Evolutionary conservation across 1,284 basidiomycete genomes (phyloP).

Genomic region (Moesziomyces globuligerus): DNA sequence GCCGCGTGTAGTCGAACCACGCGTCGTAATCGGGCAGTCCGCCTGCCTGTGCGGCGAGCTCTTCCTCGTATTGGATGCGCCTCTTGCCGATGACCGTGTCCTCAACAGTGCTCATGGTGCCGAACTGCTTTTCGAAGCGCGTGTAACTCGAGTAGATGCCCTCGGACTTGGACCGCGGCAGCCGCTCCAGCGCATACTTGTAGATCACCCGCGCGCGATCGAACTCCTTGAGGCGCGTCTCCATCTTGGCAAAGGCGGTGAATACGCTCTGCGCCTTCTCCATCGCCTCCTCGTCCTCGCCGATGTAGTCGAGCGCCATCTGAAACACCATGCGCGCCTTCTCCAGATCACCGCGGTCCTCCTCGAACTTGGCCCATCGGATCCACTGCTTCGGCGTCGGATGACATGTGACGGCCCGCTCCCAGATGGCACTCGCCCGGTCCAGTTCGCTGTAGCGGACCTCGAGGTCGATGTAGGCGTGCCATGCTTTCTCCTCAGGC

Average conservation of each 20-base stretch:
- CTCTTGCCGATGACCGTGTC: constrained; percentile 94
- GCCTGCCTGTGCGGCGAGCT: constrained; percentile 29
- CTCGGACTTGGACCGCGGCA: constrained; percentile 88
- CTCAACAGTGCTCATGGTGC: constrained; percentile 86
- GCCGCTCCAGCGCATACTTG: constrained; percentile 91
- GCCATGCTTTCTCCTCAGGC: constrained; percentile 99
- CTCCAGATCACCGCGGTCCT: constrained; percentile 80
- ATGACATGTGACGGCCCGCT: constrained; percentile 90
- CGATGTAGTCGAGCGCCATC: constrained; percentile 94
- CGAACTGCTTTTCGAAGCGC: constrained; percentile 98
- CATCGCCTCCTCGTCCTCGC: constrained; percentile 94
- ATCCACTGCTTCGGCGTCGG: constrained; percentile 97
- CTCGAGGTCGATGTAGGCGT: constrained; percentile 96
- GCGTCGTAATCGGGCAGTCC: constrained; percentile 90
- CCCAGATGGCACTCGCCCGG: constrained; percentile 90
- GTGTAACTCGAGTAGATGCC: constrained; percentile 89
- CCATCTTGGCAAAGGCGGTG: constrained; percentile 96
- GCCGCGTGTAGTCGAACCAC: constrained; percentile 94
- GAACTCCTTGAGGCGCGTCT: constrained; percentile 92
- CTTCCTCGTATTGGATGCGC: constrained; percentile 85
- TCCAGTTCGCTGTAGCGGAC: constrained; percentile 91
- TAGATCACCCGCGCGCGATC: constrained; percentile 96
- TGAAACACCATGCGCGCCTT: constrained; percentile 96
- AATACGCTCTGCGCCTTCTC: constrained; percentile 98
- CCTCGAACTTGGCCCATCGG: constrained; percentile 95